Base-by-base conservation (phyloP, 1,284 basidiomycete species). In the Moesziomyces sp. region DNA sequence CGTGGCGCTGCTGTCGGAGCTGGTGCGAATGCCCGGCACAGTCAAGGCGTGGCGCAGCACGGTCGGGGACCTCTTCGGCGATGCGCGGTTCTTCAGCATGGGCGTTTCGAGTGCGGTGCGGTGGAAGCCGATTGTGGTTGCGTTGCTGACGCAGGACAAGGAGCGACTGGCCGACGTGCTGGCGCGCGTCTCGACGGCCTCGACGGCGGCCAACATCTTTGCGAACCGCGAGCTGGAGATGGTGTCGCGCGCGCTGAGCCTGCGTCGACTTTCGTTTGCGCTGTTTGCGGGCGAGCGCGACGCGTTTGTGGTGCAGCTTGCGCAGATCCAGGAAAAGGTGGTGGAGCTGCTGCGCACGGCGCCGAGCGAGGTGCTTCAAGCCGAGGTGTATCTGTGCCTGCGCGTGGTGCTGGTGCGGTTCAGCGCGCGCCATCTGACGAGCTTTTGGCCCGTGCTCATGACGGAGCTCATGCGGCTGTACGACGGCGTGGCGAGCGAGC, bases 361-460 rank as follows among this genome's bases (percentile, higher is more conserved):
- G 62, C 89, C 91, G 16, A 87, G 92, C 1, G 91, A 95, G 0
- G 87, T 92, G 46, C 93, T 98, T 0, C 93, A 96, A 81, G 92
- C 92, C 73, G 96, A 99, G 84, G 47, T 70, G 5, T 99, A 95
- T 84, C 88, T 99, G 6, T 97, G 94, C 82, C 89, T 99, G 54
- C 88, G 97, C 10, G 92, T 98, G 2, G 85, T 99, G 30, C 88
- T 99, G 60, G 95, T 93, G 81, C 90, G 97, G n/a, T 88, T 98
- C 61, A 92, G 91, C 10, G 89, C 92, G 5, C 92, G 96, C 78
- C 97, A 97, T 83, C 84, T 99, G 78, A 90, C 92, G 16, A 94
- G 93, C 76, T 94, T 99, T 85, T 99, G 97, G 97, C 96, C 97
- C 0, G 92, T 97, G 33, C 89, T 99, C 54, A 85, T 98, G 72